These are phyloP conservation scores for Blastobotrys terrestris DNA, from an alignment of 805 yeast genomes.

Conservation along the genomic window DNA sequence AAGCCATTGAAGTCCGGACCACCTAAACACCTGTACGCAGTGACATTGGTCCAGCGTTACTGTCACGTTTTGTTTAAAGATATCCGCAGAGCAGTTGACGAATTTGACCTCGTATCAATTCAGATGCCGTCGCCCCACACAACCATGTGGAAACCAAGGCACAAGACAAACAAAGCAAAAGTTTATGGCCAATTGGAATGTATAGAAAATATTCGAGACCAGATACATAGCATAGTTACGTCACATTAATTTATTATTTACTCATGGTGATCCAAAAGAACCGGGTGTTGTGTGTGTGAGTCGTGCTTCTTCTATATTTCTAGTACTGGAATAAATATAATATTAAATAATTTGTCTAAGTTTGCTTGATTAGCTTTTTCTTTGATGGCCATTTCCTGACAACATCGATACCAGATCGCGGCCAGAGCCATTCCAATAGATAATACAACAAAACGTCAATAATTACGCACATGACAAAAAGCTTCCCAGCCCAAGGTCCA, in stretches of 20 bases:
- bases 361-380: constrained; percentile 1
- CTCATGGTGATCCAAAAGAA: background rate
- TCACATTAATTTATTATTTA: background rate
- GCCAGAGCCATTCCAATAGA: constrained; percentile 65
- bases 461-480: constrained; percentile 72
- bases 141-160: constrained; percentile 9
- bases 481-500: constrained; percentile 72
- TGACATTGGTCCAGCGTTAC: background rate
- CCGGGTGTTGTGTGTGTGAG: too few relatives aligned
- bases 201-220: background rate
- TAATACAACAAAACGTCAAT: constrained; percentile 66
- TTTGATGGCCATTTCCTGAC: constrained; percentile 68
- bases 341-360: background rate
- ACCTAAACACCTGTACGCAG: background rate
- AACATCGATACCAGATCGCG: constrained; percentile 60
- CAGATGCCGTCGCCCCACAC: background rate
- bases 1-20: background rate
- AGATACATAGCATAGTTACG: background rate
- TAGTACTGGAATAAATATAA: background rate
- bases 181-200: background rate
- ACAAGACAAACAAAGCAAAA: background rate
- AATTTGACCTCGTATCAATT: constrained; percentile 4
- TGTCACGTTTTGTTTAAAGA: constrained; percentile 5
- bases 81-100: constrained; percentile 1
- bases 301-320: too few relatives aligned